Evolutionary conservation across 768 basidiomycete species (phyloP).

Genomic region (Mycena epipterygia): DNA sequence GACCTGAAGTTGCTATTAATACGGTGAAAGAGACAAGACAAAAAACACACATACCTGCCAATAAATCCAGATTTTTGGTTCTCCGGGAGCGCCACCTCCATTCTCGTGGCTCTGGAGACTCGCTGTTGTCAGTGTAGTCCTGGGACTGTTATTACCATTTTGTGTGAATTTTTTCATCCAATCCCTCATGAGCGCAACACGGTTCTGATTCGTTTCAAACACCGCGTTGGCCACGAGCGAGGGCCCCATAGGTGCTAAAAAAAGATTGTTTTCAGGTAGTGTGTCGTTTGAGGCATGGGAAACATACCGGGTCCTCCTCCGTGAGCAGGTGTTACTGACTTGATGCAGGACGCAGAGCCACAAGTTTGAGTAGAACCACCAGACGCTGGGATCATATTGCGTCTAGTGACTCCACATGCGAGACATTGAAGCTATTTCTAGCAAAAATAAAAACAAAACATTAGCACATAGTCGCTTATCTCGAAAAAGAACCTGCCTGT

Average conservation of each 20-base stretch:
- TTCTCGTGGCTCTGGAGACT: no score
- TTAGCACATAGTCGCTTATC: background rate
- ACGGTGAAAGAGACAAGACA: no score
- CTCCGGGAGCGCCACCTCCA: no score
- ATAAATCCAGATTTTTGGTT: no score
- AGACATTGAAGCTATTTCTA: slow-evolving; percentile 11
- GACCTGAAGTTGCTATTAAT: no score
- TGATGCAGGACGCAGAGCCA: background rate
- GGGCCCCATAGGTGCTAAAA: background rate
- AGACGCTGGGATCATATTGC: background rate
- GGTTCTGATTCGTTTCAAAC: background rate
- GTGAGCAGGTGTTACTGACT: background rate
- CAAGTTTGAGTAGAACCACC: background rate
- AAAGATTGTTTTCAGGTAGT: no score
- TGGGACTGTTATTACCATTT: background rate
- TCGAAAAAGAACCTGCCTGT: background rate
- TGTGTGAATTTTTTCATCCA: background rate
- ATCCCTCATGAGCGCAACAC: background rate
- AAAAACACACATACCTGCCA: no score
- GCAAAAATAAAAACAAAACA: background rate
- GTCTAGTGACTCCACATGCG: slow-evolving; percentile 8
- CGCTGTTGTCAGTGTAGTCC: no score
- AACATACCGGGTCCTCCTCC: background rate
- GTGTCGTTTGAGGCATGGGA: background rate
- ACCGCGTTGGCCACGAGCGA: background rate